Conservation (phyloP, 2,329 filamentous ascomycete genomes). For the Coniochaeta sp. region DNA sequence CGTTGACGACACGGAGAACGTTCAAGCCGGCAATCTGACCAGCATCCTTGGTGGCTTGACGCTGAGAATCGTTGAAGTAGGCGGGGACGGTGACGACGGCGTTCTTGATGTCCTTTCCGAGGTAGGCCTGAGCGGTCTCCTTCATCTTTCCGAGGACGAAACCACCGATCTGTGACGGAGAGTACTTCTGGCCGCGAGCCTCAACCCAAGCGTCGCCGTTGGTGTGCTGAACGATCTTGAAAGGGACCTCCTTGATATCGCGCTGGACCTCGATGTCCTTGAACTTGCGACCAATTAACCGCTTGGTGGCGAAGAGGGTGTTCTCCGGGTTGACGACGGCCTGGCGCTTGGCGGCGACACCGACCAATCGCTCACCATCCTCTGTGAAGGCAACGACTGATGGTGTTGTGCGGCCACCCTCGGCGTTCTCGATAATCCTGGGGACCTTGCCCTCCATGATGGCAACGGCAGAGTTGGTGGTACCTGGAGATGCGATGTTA, state of each 20-base stretch:
- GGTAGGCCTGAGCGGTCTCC: constrained; percentile 92
- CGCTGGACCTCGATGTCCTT: constrained; percentile 89
- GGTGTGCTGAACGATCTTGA: constrained; percentile 96
- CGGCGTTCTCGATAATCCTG: constrained; percentile 95
- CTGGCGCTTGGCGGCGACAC: constrained; percentile 96
- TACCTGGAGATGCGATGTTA: constrained; percentile 41
- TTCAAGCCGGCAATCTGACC: constrained; percentile 95
- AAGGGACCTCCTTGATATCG: constrained; percentile 94
- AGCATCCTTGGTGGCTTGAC: constrained; percentile 96
- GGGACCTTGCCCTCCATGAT: constrained; percentile 96
- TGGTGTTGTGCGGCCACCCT: constrained; percentile 87
- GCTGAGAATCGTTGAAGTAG: constrained; percentile 98
- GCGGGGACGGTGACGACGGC: constrained; percentile 94
- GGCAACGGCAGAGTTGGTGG: constrained; percentile 95
- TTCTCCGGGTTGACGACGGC: constrained; percentile 98
- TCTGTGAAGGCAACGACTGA: constrained; percentile 94
- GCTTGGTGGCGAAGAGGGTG: constrained; percentile 97
- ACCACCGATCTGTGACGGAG: constrained; percentile 95
- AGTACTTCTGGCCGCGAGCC: constrained; percentile 91
- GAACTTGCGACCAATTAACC: constrained; percentile 97
- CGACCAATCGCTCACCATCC: constrained; percentile 91
- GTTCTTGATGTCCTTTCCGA: constrained; percentile 87
- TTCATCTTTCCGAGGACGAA: constrained; percentile 98
- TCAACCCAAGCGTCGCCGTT: constrained; percentile 97
- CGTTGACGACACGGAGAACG: constrained; percentile 95